Evolutionary conservation across 306 rosid species (phyloP).

Genomic region (Lathyrus aphaca): DNA sequence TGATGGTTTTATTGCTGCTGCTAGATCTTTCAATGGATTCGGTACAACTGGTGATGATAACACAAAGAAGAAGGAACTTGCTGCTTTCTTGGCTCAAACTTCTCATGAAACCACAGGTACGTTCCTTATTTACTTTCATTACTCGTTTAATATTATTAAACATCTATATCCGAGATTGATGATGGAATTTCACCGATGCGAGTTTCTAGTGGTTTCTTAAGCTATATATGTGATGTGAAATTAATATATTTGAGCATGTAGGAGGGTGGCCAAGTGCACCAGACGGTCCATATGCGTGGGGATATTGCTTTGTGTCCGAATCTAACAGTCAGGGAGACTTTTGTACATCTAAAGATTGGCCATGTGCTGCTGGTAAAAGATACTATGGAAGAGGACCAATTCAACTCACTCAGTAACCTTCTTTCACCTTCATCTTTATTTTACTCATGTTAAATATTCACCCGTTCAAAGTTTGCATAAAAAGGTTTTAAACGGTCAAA

Average conservation of each 20-base stretch:
- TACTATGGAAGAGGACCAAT: conserved; percentile 80
- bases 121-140: too few species aligned
- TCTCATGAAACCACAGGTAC: conserved; percentile 71
- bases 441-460: too few species aligned
- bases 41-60: conserved; percentile 59
- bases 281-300: conserved; percentile 72
- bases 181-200: too few species aligned
- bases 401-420: conserved; percentile 57
- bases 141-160: too few species aligned
- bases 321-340: conserved; percentile 21
- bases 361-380: conserved; percentile 57
- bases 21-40: conserved; percentile 49
- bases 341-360: conserved; percentile 46
- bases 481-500: too few species aligned
- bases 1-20: conserved; percentile 58
- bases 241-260: background rate
- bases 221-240: too few species aligned
- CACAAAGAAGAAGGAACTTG: conserved; percentile 58
- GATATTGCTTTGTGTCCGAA: conserved; percentile 60
- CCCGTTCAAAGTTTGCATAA: too few species aligned
- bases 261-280: conserved; percentile 73
- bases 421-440: too few species aligned
- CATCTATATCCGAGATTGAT: too few species aligned
- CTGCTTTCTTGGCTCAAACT: conserved; percentile 79
- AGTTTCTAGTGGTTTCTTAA: too few species aligned